Evolutionary conservation across 2,329 filamentous ascomycete genomes (phyloP).

Genomic region (Stachybotrys chartarum): DNA sequence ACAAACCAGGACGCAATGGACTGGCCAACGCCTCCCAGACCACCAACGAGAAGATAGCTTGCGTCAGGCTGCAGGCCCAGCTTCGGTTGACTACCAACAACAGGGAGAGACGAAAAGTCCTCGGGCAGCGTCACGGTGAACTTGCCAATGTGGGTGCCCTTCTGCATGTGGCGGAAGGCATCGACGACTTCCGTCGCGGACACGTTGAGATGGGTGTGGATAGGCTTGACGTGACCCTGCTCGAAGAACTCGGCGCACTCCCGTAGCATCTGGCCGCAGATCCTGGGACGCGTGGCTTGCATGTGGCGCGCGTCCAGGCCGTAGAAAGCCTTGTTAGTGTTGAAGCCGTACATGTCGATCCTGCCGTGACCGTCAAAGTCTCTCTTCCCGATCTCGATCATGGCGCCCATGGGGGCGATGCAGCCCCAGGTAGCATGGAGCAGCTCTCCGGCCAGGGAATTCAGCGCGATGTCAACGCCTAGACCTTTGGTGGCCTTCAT

Average conservation of each 20-base stretch:
- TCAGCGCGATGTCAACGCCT: not conserved
- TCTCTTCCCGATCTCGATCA: not conserved
- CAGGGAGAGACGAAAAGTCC: not conserved
- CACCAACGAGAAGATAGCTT: not conserved
- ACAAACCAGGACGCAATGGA: constrained; percentile 2
- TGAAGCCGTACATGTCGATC: not conserved
- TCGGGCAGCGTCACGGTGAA: not conserved
- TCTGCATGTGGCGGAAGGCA: not conserved
- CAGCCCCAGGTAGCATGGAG: not conserved
- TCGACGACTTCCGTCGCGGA: not conserved
- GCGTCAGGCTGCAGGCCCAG: not conserved
- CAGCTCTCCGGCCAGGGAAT: not conserved
- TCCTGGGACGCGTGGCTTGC: not conserved
- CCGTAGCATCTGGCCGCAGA: not conserved
- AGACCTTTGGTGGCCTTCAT: not conserved
- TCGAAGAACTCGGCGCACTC: not conserved
- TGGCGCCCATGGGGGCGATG: not conserved
- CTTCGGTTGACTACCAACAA: too few relatives aligned
- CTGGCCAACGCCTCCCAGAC: not conserved
- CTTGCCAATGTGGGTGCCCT: not conserved
- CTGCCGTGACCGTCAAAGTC: not conserved
- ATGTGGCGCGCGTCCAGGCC: not conserved
- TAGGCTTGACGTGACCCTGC: not conserved
- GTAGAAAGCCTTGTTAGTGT: not conserved
- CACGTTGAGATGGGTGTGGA: not conserved